These are phyloP conservation scores for Trichomonascus vanleenenianus DNA, from an alignment of 805 yeast species.

Conservation along the genomic window DNA sequence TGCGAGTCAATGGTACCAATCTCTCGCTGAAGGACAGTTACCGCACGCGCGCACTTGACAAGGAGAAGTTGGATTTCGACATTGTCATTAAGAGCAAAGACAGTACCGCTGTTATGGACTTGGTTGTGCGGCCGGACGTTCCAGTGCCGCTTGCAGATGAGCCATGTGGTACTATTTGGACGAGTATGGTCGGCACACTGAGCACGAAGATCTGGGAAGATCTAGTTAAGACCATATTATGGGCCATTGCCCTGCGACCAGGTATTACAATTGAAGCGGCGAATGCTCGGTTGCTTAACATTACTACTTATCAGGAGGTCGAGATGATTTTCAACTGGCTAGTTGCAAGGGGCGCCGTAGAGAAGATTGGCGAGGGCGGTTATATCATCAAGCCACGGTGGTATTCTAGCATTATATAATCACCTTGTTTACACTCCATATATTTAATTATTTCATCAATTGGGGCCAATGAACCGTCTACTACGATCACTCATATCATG, in stretches of 20 bases:
- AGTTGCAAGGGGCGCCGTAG: conserved; percentile 9
- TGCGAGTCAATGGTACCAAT: conserved; percentile 37
- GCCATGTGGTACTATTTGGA: conserved; percentile 40
- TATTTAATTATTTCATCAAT: not conserved
- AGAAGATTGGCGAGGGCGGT: conserved; percentile 14
- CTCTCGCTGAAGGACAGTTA: conserved; percentile 43
- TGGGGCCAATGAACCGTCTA: too few relatives aligned
- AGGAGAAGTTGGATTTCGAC: conserved; percentile 58
- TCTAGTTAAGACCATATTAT: conserved; percentile 40
- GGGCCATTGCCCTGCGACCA: conserved; percentile 45
- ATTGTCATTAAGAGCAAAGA: conserved; percentile 32
- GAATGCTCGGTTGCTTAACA: conserved; percentile 16
- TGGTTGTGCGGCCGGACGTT: conserved; percentile 9
- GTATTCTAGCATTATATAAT: conserved; percentile 15
- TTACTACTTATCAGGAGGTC: conserved; percentile 23
- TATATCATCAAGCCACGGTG: conserved; percentile 20
- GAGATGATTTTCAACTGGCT: conserved; percentile 23
- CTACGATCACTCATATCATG: too few relatives aligned
- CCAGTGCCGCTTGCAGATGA: conserved; percentile 8
- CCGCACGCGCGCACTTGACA: conserved; percentile 67
- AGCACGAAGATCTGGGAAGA: conserved; percentile 54
- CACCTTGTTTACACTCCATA: not conserved
- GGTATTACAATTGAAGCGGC: conserved; percentile 36
- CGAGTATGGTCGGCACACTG: conserved; percentile 55
- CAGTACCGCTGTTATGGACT: conserved; percentile 6